Conservation (phyloP, 1,284 basidiomycete genomes). For the Bondarzewia mesenterica region DNA sequence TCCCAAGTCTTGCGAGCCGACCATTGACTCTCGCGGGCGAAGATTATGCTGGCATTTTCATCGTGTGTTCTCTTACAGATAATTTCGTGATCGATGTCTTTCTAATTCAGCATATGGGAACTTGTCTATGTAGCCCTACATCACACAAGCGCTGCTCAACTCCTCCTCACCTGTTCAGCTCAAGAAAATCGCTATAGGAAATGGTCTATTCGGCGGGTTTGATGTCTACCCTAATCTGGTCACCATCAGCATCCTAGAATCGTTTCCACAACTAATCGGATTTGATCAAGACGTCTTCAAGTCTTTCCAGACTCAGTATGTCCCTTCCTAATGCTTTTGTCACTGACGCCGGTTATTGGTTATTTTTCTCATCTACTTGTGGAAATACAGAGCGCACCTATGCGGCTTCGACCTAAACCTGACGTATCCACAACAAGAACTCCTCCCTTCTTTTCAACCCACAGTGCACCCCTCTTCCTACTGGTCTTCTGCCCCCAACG, state of each 20-base stretch:
- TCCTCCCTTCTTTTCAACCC: slow-evolving; percentile 34
- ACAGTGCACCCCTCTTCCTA: slow-evolving; percentile 6
- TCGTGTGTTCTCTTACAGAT: slow-evolving; percentile 30
- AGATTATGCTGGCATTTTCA: slow-evolving; percentile 61
- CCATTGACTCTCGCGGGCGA: slow-evolving; percentile 59
- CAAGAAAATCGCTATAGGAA: slow-evolving; percentile 60
- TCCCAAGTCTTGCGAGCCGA: slow-evolving; percentile 50
- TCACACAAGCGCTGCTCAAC: slow-evolving; percentile 59
- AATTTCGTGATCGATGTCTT: not conserved
- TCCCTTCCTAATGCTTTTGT: slow-evolving; percentile 9
- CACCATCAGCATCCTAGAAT: slow-evolving; percentile 54
- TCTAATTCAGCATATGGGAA: not conserved
- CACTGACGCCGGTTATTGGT: too few relatives aligned
- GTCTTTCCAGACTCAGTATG: slow-evolving; percentile 62
- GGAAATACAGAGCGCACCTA: slow-evolving; percentile 39
- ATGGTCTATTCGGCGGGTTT: slow-evolving; percentile 46
- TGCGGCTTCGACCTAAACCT: slow-evolving; percentile 63
- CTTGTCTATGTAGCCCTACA: slow-evolving; percentile 46
- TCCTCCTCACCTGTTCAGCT: slow-evolving; percentile 55
- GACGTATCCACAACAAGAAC: slow-evolving; percentile 56
- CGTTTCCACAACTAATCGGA: slow-evolving; percentile 65
- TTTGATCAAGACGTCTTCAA: slow-evolving; percentile 58
- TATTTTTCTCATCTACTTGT: too few relatives aligned
- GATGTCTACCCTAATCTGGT: slow-evolving; percentile 44
- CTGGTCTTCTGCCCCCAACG: slow-evolving; percentile 4